Percentiles rank a stretch among this genome's conserved stretches.
These are phyloP conservation scores for Populus hybrid DNA, from an alignment of 441 rosid genomes.

Conservation along the genomic window DNA sequence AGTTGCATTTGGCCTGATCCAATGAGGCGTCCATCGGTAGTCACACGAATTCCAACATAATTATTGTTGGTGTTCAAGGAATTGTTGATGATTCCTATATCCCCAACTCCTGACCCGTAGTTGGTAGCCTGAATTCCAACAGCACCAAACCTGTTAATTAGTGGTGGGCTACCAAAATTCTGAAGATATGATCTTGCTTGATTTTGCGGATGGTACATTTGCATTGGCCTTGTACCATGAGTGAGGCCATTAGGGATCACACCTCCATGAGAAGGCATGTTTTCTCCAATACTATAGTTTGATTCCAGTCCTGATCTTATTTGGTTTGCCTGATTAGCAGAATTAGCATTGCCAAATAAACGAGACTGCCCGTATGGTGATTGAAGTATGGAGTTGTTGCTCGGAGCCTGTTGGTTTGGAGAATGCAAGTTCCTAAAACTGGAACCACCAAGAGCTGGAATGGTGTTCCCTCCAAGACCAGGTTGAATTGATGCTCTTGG, in stretches of 20 bases:
- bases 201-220: conserved; percentile 17
- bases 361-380: conserved; percentile 17
- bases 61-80: conserved; percentile 5
- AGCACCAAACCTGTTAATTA: conserved; percentile 1
- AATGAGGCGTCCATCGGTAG: conserved; percentile 10
- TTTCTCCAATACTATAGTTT: background rate
- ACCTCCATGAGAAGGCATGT: background rate
- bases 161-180: conserved; percentile 2
- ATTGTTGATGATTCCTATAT: background rate
- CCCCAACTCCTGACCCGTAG: background rate
- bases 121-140: background rate
- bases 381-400: conserved; percentile 2
- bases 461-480: conserved; percentile 24
- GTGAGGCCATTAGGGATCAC: conserved; percentile 5
- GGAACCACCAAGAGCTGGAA: conserved; percentile 6
- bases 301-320: conserved; percentile 1
- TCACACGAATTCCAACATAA: conserved; percentile 22
- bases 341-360: conserved; percentile 1
- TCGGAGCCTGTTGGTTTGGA: conserved; percentile 17
- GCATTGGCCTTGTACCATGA: conserved; percentile 18
- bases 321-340: conserved; percentile 4
- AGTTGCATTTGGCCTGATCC: conserved; percentile 11
- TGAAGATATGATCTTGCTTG: conserved; percentile 14
- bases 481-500: background rate
- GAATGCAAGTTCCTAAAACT: background rate